A percentile compares a stretch with the other conserved stretches of the same genome.
Conservation (phyloP, 768 basidiomycete species). For the Xanthoconium purpureum region DNA sequence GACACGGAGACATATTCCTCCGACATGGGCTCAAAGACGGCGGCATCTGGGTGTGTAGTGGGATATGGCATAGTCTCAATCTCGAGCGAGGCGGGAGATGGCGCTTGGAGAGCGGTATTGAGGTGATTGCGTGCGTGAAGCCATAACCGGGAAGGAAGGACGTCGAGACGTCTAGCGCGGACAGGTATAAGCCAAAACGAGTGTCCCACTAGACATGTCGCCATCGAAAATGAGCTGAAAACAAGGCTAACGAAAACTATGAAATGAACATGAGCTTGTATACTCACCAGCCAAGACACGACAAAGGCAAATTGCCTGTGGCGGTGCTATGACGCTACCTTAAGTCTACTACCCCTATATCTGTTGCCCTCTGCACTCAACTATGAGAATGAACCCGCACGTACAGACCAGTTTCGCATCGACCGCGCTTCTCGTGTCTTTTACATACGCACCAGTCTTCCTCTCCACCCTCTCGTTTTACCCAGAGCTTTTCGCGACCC, state of each 20-base stretch:
- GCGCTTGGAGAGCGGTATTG: slow-evolving; percentile 24
- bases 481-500: slow-evolving; percentile 6
- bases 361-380: background rate
- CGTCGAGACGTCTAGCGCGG: slow-evolving; percentile 17
- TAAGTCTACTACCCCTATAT: slow-evolving; percentile 4
- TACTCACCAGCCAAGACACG: too few relatives aligned
- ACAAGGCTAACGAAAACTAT: too few relatives aligned
- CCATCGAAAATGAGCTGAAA: slow-evolving; percentile 15
- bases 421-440: slow-evolving; percentile 8
- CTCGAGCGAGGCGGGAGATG: slow-evolving; percentile 37
- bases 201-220: slow-evolving; percentile 22
- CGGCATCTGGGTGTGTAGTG: slow-evolving; percentile 24
- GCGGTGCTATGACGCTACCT: background rate
- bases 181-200: slow-evolving; percentile 12
- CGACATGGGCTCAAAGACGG: slow-evolving; percentile 37
- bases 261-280: too few relatives aligned
- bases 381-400: slow-evolving; percentile 5
- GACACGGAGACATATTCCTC: slow-evolving; percentile 31
- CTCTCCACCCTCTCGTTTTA: slow-evolving; percentile 16
- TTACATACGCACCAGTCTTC: slow-evolving; percentile 15
- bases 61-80: slow-evolving; percentile 37
- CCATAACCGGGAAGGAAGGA: slow-evolving; percentile 8
- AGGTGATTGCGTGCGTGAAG: slow-evolving; percentile 20
- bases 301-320: background rate
- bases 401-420: background rate